Evolutionary conservation across 331 rosid species (phyloP).

Genomic region (Stylosanthes scabra): DNA sequence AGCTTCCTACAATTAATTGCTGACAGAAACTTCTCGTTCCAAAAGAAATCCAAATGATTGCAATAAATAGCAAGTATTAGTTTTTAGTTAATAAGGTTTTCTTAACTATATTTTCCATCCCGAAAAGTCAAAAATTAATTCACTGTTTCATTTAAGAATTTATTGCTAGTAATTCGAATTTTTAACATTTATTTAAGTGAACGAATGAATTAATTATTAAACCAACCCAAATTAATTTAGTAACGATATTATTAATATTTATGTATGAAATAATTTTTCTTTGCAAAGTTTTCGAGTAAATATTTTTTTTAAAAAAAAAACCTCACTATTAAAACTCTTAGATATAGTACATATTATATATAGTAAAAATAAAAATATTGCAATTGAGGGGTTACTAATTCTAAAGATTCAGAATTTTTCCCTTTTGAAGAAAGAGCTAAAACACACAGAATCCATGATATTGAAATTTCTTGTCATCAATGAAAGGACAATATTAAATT

Average conservation of each 20-base stretch:
- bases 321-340: no score
- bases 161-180: no score
- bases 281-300: no score
- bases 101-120: no score
- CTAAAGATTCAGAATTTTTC: background rate
- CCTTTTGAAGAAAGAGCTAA: conserved; percentile 22
- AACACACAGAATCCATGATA: conserved; percentile 1
- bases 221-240: no score
- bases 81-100: background rate
- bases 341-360: background rate
- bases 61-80: no score
- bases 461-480: background rate
- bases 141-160: no score
- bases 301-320: no score
- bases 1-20: background rate
- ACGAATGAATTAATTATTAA: no score
- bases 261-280: no score
- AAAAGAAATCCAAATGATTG: background rate
- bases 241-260: background rate
- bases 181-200: no score
- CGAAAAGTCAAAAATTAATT: no score
- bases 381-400: conserved; percentile 13
- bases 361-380: conserved; percentile 20
- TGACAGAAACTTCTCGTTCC: background rate
- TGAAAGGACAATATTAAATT: background rate